Base-by-base conservation (phyloP, 139 green algal species). In the Chlorella sp. region DNA sequence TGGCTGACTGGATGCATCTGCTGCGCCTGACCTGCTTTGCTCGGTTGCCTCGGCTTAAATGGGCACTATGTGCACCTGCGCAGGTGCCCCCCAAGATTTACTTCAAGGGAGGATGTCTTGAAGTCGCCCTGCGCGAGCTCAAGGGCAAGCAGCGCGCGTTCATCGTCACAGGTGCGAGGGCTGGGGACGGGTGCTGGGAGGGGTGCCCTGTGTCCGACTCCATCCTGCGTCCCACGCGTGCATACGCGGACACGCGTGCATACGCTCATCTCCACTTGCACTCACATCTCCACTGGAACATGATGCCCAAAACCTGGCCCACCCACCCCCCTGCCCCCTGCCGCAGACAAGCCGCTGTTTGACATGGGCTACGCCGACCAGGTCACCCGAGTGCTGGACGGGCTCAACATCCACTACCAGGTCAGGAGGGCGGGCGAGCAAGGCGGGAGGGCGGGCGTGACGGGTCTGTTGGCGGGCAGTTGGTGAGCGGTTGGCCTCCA, bases 311-410 rank as follows among this genome's bases (percentile, higher is more conserved):
- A n/a, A n/a, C n/a, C n/a, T n/a, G n/a, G n/a, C n/a, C 8, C 65
- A 44, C n/a, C 65, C 8, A 28, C 69, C 9, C 11, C 38, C 20
- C 5, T 76, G 38, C 38, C 38, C 22, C 38, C 40, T 16, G 1
- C 73, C 20, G 76, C 76, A 82, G 91, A 94, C 85, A 93, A 94
- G 83, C 91, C 87, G n/a, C 79, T 94, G 19, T 92, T 85, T 79
- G 91, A 94, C 69, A 22, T 94, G 86, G 91, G 91, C 56, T 88
- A 90, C n/a, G 85, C 77, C 41, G 87, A 91, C n/a, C 84, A 90
- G 69, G 78, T 88, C 20, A 70, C 73, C 4, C 41, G 44, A n/a
- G 65, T 88, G 14, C 79, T 90, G 82, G 82, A 88, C 62, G 0
- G 0, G 2, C 68, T 91, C 70, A 89, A 92, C 76, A 56, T 92